Evolutionary conservation across 495 filamentous ascomycete species (phyloP), one percentile per base, ranked within the genome.

Genomic region (Hypoxylon cercidicola): DNA sequence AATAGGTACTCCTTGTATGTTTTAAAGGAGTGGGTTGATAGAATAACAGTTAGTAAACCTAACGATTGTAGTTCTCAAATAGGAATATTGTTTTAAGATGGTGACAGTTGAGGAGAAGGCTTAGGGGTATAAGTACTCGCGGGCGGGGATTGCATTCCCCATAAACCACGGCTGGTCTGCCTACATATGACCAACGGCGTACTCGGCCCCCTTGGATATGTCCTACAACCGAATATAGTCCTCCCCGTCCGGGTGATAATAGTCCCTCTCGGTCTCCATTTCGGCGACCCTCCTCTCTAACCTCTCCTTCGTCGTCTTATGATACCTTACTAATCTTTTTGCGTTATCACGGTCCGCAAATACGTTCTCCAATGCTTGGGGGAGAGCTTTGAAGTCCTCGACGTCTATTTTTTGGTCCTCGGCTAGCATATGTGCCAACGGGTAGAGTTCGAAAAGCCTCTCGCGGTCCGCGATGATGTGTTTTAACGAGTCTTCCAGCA

Each of bases 381-480:
- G 55, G 2, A 69, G 39, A 11, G 28, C 21, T 23, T 56, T 54
- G 11, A 64, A 48, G 45, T 69, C 49, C 20, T 52, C 32, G 5
- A 52, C 13, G 28, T 64, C 60, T 13, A 64, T 12, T 7, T 56
- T 52, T 52, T 66, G 68, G 46, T 73, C 62, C 15, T 44, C 44
- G 10, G 67, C 65, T 15, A 73, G 32, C n/a, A 34, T 48, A 1
- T 56, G 11, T 6, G 68, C 68, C 1, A 73, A 44, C 4, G 70
- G 70, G 1, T 66, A 28, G 4, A 70, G 50, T 11, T 58, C 60
- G 2, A 35, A 37, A 15, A 73, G 50, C 39, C 28, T 47, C 3
- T 55, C 39, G 16, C 58, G 67, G 19, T 71, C 70, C 4, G 39
- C 37, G 21, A 70, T 65, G 12, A 73, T 62, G 8, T 2, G 11